Conservation (phyloP, 306 rosid species). For the cucumber (Cucumis sativus) region Cucumber_9930_V3 NC_026655.2:1407001-1407500, state of each 20-base stretch:
- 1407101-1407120: background rate
- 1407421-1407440: background rate
- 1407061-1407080: background rate
- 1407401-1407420: too few relatives aligned
- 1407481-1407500: background rate
- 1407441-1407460: too few relatives aligned
- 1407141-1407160: background rate
- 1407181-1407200: slow-evolving; percentile 16
- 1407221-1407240: slow-evolving; percentile 6
- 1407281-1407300: background rate
- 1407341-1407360: too few relatives aligned
- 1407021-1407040: slow-evolving; percentile 5
- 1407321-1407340: too few relatives aligned
- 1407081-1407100: background rate
- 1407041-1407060: background rate
- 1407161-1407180: background rate
- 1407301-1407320: too few relatives aligned
- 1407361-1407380: background rate
- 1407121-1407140: background rate
- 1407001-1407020: background rate
- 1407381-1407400: background rate
- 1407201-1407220: slow-evolving; percentile 17
- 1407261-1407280: slow-evolving; percentile 13
- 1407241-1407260: slow-evolving; percentile 23
- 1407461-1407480: background rate